Conservation (phyloP, 805 yeast genomes). For the Clavispora asparagi region DNA sequence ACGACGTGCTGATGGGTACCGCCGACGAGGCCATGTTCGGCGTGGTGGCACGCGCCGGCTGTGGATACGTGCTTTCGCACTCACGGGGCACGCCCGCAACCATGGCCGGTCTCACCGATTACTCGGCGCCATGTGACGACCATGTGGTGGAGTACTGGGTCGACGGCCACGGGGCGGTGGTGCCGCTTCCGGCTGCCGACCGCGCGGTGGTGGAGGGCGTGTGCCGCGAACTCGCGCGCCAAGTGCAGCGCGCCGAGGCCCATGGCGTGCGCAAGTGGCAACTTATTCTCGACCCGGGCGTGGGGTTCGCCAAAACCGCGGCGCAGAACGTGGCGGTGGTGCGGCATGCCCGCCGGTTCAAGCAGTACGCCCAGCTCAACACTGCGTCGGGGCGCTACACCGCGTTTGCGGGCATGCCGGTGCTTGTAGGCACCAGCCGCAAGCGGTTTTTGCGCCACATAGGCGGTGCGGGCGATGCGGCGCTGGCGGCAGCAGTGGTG, state of each 20-base stretch:
- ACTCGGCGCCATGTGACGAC: slow-evolving; percentile 37
- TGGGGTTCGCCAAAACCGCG: slow-evolving; percentile 90
- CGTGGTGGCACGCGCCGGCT: slow-evolving; percentile 64
- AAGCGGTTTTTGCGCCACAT: slow-evolving; percentile 79
- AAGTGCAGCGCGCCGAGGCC: slow-evolving; percentile 50
- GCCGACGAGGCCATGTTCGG: slow-evolving; percentile 62
- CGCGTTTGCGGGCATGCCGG: slow-evolving; percentile 52
- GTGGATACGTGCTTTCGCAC: slow-evolving; percentile 79
- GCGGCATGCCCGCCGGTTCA: slow-evolving; percentile 43
- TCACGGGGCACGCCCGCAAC: slow-evolving; percentile 75
- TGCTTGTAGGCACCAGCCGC: slow-evolving; percentile 83
- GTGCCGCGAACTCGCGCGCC: slow-evolving; percentile 57
- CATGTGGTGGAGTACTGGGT: slow-evolving; percentile 33
- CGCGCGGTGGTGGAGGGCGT: slow-evolving; percentile 49
- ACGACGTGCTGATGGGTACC: slow-evolving; percentile 81
- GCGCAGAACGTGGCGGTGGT: slow-evolving; percentile 66
- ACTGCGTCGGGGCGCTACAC: slow-evolving; percentile 21
- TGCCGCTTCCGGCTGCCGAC: slow-evolving; percentile 16
- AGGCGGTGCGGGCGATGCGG: slow-evolving; percentile 62
- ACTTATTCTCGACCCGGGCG: slow-evolving; percentile 86
- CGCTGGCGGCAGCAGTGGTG: slow-evolving; percentile 71
- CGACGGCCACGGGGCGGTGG: slow-evolving; percentile 8
- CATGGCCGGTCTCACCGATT: slow-evolving; percentile 59
- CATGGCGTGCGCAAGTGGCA: slow-evolving; percentile 85
- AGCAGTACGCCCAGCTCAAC: slow-evolving; percentile 39